phyloP scores from a whole-genome alignment of 2,329 filamentous ascomycete species.

The Phyllosticta capitalensis region DNA sequence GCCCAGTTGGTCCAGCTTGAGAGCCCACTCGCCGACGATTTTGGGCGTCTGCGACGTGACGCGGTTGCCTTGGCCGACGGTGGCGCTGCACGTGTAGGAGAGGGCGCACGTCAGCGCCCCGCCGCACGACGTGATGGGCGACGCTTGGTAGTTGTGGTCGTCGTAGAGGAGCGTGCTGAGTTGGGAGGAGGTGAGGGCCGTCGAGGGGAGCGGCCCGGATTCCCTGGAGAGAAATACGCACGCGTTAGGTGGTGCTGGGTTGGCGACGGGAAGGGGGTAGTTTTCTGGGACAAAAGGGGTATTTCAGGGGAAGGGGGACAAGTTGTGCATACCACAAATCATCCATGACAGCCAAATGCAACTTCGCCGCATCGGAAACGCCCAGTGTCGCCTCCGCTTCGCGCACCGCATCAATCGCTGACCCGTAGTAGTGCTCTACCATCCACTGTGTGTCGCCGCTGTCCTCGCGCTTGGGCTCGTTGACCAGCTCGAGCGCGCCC shows the following conservation, averaged over 20 bases:
- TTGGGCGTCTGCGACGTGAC: constrained; percentile 16
- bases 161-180: constrained; percentile 33
- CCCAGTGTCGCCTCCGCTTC: constrained; percentile 37
- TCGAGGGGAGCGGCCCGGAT: not conserved
- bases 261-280: constrained; percentile 31
- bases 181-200: not conserved
- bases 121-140: constrained; percentile 40
- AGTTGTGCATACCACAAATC: constrained; percentile 44
- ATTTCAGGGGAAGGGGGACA: constrained; percentile 36
- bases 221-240: not conserved
- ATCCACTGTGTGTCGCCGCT: constrained; percentile 2
- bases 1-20: constrained; percentile 33
- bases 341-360: constrained; percentile 49
- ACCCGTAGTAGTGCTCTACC: constrained; percentile 35
- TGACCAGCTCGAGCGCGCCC: constrained; percentile 50
- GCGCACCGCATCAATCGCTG: constrained; percentile 39
- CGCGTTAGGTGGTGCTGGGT: constrained; percentile 32
- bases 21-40: constrained; percentile 51
- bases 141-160: constrained; percentile 48
- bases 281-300: too few species aligned
- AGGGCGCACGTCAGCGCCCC: constrained; percentile 35
- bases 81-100: constrained; percentile 11
- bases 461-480: constrained; percentile 38
- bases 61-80: not conserved
- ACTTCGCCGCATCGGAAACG: constrained; percentile 32